Evolutionary conservation across 2,329 filamentous ascomycete genomes (phyloP), one percentile per base, ranked within the genome.

Genomic region (Myotisia sp.): DNA sequence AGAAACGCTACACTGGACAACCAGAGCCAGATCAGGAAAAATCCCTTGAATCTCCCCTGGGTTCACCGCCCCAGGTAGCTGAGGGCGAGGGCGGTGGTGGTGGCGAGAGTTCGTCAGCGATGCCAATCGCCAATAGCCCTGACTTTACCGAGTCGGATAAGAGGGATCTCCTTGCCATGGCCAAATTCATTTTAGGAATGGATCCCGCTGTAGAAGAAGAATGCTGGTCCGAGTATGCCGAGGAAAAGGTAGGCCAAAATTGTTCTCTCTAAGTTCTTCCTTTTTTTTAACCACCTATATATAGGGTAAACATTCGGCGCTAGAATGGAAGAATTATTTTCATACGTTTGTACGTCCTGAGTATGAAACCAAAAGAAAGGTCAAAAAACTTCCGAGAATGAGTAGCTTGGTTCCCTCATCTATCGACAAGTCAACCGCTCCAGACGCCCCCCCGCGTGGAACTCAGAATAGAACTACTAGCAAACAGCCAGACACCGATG

Each of bases 171-270:
- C 47, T 49, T 32, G 28, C 36, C 13, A 27, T 39, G 18, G 49
- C 46, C 2, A 38, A 45, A 10, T 24, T 43, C 18, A 44, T 53
- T 14, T 19, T 44, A 13, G 33, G 45, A 10, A 29, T 50, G 9
- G 33, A 36, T 12, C 38, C 44, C 3, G 29, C 37, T 13, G 33
- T 28, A 8, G 41, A 44, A 13, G 33, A 44, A 18, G 40, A 44
- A 12, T 42, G 42, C 9, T 55, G 51, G 51, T 21, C 26, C n/a
- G 32, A 39, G 13, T 45, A 46, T 36, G 50, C 46, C 6, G 27
- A 42, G 23, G 26, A 37, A 14, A 37, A 44, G 14, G 36, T 44
- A 39, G 24, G 42, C 27, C n/a, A n/a, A n/a, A n/a, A n/a, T 26
- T 12, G n/a, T 2, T 8, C 12, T 29, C 8, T 10, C 21, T 27